Base-by-base conservation (phyloP, 306 rosid species). In the cucumber (Cucumis sativus) region DNA sequence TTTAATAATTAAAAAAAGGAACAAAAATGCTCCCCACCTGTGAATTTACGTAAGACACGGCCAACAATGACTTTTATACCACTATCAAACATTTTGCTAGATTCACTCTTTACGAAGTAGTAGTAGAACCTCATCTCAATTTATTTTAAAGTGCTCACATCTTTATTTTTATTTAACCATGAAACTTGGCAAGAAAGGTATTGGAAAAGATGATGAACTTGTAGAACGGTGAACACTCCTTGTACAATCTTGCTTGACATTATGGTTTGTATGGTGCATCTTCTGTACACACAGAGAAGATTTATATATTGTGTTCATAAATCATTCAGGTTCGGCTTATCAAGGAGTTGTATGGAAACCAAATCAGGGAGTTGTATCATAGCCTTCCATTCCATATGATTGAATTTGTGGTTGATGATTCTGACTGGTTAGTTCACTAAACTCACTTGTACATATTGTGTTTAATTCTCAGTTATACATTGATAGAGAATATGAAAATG, bases 311-410 rank as follows among this genome's bases (percentile, higher is more conserved):
- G 77, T 52, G 30, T 56, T 65, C 72, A 65, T 39, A 65, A 79
- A 80, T 80, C 55, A 74, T 61, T 84, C 84, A 95, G 98, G 98
- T 95, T 79, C 86, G 91, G 78, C 97, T 95, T 70, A 86, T 84
- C 83, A 95, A 95, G 90, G 98, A 95, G 82, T 91, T 95, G 66
- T 95, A 90, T 78, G 97, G 98, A 80, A 90, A 89, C 70, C 98
- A 95, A 84, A 92, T 92, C 68, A 79, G 80, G 75, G 93, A 92
- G 85, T 80, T 90, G 81, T 87, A 90, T 84, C 92, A 89, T 79
- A 92, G 92, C 88, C 96, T 95, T 80, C 88, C 98, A 54, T 90
- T 87, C 86, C 90, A 86, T 76, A 87, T 92, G 88, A 49, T 90
- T 10, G 94, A 87, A 79, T 90, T 95, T 82, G 87, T 82, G 15